Conservation (phyloP, 2,329 filamentous ascomycete genomes). For the Apiospora arundinis region DNA sequence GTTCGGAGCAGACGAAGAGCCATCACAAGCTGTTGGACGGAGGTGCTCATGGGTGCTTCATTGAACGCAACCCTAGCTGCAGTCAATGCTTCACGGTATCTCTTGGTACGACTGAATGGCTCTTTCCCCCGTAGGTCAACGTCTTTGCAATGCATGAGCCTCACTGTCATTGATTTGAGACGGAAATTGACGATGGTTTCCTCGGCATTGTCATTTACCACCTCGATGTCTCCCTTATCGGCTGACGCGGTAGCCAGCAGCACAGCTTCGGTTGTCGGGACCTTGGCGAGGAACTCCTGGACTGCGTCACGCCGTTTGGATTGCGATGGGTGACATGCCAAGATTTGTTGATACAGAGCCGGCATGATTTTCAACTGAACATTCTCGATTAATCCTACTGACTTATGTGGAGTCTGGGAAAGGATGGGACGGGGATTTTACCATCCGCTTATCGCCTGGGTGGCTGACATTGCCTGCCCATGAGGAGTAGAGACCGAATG, state of each 20-base stretch:
- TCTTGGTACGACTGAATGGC: background rate
- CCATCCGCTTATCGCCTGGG: constrained; percentile 23
- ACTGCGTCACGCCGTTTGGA: background rate
- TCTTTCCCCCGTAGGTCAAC: background rate
- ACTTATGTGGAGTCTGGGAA: background rate
- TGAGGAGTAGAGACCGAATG: constrained; percentile 23
- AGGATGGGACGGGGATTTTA: constrained; percentile 14
- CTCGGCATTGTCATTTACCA: background rate
- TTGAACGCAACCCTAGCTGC: background rate
- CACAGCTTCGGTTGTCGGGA: background rate
- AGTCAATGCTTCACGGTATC: background rate
- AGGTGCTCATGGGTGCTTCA: background rate
- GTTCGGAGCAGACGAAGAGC: background rate
- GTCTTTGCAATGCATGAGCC: background rate
- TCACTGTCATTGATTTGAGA: background rate
- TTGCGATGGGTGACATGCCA: background rate
- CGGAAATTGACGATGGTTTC: background rate
- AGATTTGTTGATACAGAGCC: background rate
- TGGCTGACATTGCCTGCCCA: constrained; percentile 28
- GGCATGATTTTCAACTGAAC: background rate
- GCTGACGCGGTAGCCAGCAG: background rate
- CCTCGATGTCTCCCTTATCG: background rate
- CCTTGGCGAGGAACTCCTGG: background rate
- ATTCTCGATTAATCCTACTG: background rate
- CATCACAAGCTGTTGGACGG: background rate